Evolutionary conservation across 1,284 basidiomycete genomes (phyloP).

Genomic region (Puccinia horiana): DNA sequence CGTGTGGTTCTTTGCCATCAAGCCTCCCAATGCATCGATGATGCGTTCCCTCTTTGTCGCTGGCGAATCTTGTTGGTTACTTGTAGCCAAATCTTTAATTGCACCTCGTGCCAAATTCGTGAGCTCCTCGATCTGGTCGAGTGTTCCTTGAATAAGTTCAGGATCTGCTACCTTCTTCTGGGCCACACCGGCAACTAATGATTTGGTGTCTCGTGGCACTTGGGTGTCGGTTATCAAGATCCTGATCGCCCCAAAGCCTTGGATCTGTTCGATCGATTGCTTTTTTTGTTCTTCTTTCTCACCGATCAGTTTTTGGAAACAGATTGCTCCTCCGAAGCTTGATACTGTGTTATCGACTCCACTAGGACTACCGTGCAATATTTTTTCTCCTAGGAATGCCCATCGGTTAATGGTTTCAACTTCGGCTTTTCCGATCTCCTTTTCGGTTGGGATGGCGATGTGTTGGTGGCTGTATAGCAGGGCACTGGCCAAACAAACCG

Average conservation of each 20-base stretch:
- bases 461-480: conserved; percentile 65
- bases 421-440: conserved; percentile 63
- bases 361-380: conserved; percentile 94
- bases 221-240: conserved; percentile 92
- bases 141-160: conserved; percentile 51
- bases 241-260: conserved; percentile 67
- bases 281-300: conserved; percentile 66
- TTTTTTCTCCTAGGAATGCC: conserved; percentile 94
- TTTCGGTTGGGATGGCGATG: conserved; percentile 64
- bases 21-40: conserved; percentile 61
- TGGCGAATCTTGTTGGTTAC: conserved; percentile 64
- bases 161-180: conserved; percentile 70
- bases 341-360: conserved; percentile 96
- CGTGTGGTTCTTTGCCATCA: conserved; percentile 85
- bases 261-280: conserved; percentile 78
- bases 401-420: conserved; percentile 84
- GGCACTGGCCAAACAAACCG: conserved; percentile 78
- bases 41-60: conserved; percentile 68
- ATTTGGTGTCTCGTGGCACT: conserved; percentile 89
- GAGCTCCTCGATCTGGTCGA: conserved; percentile 53
- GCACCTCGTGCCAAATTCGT: conserved; percentile 53
- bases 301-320: conserved; percentile 70
- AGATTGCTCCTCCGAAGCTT: conserved; percentile 87
- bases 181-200: conserved; percentile 83
- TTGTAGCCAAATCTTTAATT: conserved; percentile 44